Evolutionary conservation across 2,329 filamentous ascomycete species (phyloP).

Genomic region (Conoideocrella luteorostrata): DNA sequence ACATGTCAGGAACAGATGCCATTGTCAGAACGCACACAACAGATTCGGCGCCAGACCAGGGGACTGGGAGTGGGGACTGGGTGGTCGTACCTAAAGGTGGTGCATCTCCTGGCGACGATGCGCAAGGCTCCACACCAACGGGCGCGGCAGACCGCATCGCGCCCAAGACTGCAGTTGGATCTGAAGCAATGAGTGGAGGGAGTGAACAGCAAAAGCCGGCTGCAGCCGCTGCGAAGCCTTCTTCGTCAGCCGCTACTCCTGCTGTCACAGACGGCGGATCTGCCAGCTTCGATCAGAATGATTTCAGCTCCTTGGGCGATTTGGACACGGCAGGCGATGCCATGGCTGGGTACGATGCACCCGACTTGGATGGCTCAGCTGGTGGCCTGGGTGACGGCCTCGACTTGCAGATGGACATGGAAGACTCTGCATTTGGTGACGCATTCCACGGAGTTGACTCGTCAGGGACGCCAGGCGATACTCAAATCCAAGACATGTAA

Average conservation of each 20-base stretch:
- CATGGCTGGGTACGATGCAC: slow-evolving; percentile 58
- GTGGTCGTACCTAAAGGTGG: slow-evolving; percentile 65
- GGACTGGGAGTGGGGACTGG: slow-evolving; percentile 59
- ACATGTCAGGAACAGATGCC: slow-evolving; percentile 49
- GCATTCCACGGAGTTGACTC: slow-evolving; percentile 63
- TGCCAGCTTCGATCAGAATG: slow-evolving; percentile 46
- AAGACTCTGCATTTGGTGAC: slow-evolving; percentile 77
- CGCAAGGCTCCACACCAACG: slow-evolving; percentile 6
- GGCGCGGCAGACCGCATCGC: background rate
- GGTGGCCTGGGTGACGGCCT: slow-evolving; percentile 48
- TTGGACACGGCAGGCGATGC: slow-evolving; percentile 68
- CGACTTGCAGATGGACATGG: slow-evolving; percentile 61
- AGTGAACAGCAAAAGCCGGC: slow-evolving; percentile 15
- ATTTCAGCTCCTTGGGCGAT: slow-evolving; percentile 58
- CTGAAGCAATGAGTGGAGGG: background rate
- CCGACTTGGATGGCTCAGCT: slow-evolving; percentile 38
- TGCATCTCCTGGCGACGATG: slow-evolving; percentile 32
- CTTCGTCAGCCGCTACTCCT: slow-evolving; percentile 39
- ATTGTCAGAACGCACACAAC: slow-evolving; percentile 25
- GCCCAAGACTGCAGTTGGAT: background rate
- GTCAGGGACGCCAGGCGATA: slow-evolving; percentile 29
- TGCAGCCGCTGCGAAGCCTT: slow-evolving; percentile 26
- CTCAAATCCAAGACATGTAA: slow-evolving; percentile 28
- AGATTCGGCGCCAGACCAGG: slow-evolving; percentile 41
- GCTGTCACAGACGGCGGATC: slow-evolving; percentile 35